A percentile compares a stretch with the other conserved stretches of the same genome.
phyloP scores from a whole-genome alignment of 192 early-diverging fungal species.

The Backusella macrospora region DNA sequence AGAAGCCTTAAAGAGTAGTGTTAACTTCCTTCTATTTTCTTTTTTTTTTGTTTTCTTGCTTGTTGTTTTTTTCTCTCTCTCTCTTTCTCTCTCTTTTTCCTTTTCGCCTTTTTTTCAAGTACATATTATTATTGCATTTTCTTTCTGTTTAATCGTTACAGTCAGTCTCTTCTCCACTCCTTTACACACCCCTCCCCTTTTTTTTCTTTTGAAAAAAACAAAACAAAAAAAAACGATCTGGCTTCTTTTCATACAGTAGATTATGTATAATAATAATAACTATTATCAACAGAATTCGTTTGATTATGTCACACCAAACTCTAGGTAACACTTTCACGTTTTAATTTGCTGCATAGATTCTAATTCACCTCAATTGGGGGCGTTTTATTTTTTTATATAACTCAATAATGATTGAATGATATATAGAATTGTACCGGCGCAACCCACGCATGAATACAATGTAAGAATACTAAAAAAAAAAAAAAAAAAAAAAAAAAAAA shows the following conservation, averaged over 20 bases:
- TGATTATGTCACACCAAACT: conserved; percentile 24
- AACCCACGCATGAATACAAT: conserved; percentile 1
- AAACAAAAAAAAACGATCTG: background rate
- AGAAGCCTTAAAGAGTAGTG: conserved; percentile 12
- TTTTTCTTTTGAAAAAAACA: background rate
- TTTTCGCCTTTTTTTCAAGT: too few species aligned
- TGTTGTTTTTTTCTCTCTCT: background rate
- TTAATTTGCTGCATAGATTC: background rate
- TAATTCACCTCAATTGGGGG: background rate
- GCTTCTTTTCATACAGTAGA: background rate
- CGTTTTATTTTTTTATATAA: background rate
- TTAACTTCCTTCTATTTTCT: conserved; percentile 6
- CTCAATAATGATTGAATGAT: background rate
- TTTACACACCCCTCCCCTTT: background rate
- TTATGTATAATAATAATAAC: conserved; percentile 1
- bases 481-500: too few species aligned
- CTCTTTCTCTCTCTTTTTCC: too few species aligned
- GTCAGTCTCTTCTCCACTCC: background rate
- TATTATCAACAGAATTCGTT: conserved; percentile 20
- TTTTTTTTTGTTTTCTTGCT: background rate
- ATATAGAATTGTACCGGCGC: conserved; percentile 17
- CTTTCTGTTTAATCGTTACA: background rate
- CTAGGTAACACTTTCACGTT: conserved; percentile 21
- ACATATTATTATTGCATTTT: background rate
- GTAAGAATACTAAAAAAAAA: background rate